Percentiles rank a stretch among this genome's conserved stretches.
phyloP scores from a whole-genome alignment of 2,329 filamentous ascomycete genomes.

The Trichoderma endophyticum region DNA sequence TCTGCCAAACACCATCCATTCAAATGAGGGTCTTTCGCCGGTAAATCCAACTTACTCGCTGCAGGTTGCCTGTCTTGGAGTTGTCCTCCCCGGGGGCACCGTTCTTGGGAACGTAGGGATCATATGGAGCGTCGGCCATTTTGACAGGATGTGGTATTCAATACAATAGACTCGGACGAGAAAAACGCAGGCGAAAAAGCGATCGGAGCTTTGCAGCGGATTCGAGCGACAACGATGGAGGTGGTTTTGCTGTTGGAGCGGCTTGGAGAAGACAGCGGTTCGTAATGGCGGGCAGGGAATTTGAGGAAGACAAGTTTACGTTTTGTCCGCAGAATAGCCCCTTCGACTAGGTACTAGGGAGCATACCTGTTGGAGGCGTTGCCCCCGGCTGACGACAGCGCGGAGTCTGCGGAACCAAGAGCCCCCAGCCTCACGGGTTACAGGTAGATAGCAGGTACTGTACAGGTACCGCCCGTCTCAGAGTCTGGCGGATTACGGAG shows the following conservation, averaged over 20 bases:
- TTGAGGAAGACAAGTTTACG: conserved; percentile 24
- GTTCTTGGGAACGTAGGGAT: conserved; percentile 82
- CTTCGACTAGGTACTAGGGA: conserved; percentile 14
- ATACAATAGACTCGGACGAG: not conserved
- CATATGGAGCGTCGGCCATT: conserved; percentile 68
- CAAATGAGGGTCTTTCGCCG: not conserved
- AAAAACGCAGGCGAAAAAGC: not conserved
- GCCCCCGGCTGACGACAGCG: conserved; percentile 29
- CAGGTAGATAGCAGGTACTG: not conserved
- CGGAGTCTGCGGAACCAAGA: conserved; percentile 24
- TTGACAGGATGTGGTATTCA: conserved; percentile 23
- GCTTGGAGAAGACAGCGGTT: conserved; percentile 22
- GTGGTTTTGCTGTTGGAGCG: conserved; percentile 24
- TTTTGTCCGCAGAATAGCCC: conserved; percentile 16
- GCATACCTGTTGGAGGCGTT: conserved; percentile 13
- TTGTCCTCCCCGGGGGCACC: conserved; percentile 41
- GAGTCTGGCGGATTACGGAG: not conserved
- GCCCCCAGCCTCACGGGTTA: conserved; percentile 19
- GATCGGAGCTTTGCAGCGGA: not conserved
- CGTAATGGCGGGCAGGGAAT: conserved; percentile 14
- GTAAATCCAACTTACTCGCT: not conserved
- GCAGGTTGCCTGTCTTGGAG: not conserved
- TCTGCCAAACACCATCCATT: not conserved
- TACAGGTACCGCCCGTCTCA: not conserved
- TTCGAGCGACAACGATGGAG: conserved; percentile 14